phyloP scores from a whole-genome alignment of 257 asterid genomes.

The Gentiana macrophylla region DNA sequence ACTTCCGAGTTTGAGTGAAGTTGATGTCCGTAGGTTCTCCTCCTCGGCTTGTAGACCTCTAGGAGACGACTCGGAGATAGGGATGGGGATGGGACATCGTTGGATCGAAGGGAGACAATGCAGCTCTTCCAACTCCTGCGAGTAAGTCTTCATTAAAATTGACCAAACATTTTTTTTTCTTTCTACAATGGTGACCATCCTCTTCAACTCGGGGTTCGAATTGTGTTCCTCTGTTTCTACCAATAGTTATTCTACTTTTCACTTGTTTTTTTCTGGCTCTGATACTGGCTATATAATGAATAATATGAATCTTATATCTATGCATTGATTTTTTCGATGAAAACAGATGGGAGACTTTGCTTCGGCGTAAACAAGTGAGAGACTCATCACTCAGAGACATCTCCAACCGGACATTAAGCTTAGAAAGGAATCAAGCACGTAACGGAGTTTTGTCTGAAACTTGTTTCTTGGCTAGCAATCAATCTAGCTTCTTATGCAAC shows the following conservation, averaged over 20 bases:
- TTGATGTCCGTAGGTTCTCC: conserved; percentile 55
- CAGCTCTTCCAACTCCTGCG: conserved; percentile 78
- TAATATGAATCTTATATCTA: conserved; percentile 12
- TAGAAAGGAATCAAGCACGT: conserved; percentile 34
- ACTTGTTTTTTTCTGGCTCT: not conserved
- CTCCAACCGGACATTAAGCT: conserved; percentile 36
- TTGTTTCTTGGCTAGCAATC: conserved; percentile 29
- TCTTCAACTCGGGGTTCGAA: too few relatives aligned
- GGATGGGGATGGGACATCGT: conserved; percentile 53
- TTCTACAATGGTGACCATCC: too few relatives aligned
- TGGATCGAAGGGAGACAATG: conserved; percentile 91
- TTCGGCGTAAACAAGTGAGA: conserved; percentile 38
- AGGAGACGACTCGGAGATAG: conserved; percentile 25
- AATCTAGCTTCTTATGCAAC: conserved; percentile 24
- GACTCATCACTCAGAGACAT: conserved; percentile 20
- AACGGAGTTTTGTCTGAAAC: conserved; percentile 35
- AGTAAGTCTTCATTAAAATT: conserved; percentile 26
- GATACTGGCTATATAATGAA: not conserved
- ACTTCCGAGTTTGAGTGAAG: conserved; percentile 69
- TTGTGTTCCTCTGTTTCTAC: too few relatives aligned
- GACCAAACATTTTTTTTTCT: too few relatives aligned
- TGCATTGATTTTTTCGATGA: conserved; percentile 71
- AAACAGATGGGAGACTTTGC: conserved; percentile 38
- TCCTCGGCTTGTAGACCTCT: conserved; percentile 75
- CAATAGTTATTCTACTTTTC: too few relatives aligned